A percentile compares a stretch with the other conserved stretches of the same genome.
Evolutionary conservation across 1,284 basidiomycete genomes (phyloP).

Genomic region (Leccinum olivaceoglutinosum): DNA sequence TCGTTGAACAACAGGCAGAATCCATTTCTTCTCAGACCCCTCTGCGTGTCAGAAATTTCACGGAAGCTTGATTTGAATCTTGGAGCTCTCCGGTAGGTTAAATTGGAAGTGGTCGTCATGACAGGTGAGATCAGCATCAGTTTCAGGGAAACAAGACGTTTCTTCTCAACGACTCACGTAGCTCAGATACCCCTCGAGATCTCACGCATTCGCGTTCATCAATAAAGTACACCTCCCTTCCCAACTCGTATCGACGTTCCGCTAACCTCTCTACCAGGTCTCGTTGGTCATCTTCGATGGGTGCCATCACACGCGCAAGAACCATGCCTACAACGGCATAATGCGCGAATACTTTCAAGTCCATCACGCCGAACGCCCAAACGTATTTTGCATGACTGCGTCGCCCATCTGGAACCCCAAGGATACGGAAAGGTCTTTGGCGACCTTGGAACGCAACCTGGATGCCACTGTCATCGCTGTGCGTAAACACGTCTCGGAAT

Average conservation of each 20-base stretch:
- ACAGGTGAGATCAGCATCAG: constrained; percentile 46
- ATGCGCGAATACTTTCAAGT: constrained; percentile 71
- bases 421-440: constrained; percentile 51
- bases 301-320: constrained; percentile 71
- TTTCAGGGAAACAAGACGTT: background rate
- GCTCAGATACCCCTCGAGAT: constrained; percentile 60
- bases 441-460: constrained; percentile 61
- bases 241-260: background rate
- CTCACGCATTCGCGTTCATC: constrained; percentile 72
- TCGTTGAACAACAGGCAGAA: constrained; percentile 75
- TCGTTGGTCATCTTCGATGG: constrained; percentile 80
- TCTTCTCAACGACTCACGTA: constrained; percentile 24
- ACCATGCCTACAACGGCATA: constrained; percentile 76
- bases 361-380: constrained; percentile 49
- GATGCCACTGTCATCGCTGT: constrained; percentile 72
- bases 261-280: constrained; percentile 35
- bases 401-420: constrained; percentile 77
- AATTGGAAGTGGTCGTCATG: constrained; percentile 77
- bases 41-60: constrained; percentile 62
- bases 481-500: constrained; percentile 56
- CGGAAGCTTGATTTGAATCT: constrained; percentile 49
- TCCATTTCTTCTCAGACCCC: constrained; percentile 62
- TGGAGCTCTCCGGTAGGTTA: constrained; percentile 61
- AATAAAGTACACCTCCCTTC: constrained; percentile 38
- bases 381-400: constrained; percentile 84